Base-by-base conservation (phyloP, 1,284 basidiomycete genomes). In the Ceratobasidium theobromae region DNA sequence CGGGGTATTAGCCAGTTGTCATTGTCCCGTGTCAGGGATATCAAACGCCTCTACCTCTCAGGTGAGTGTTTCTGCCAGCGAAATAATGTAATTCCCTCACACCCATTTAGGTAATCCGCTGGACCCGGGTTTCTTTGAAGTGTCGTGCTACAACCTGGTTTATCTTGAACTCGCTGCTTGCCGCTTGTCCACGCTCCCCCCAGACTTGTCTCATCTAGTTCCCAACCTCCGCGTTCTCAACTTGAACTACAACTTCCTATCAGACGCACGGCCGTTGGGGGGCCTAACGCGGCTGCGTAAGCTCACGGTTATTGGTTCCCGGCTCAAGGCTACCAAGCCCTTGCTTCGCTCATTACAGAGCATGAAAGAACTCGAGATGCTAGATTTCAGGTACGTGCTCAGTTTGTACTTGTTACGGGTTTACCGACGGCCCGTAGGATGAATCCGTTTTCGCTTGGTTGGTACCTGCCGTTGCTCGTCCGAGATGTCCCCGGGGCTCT, bases 151-250 rank as follows among this genome's bases (percentile, higher is more conserved):
- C 78, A 90, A 93, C 73, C 81, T 99, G 72, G 82, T 92, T 41
- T 98, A 98, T 79, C 82, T 99, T 72, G 96, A 99, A 78, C 80
- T 93, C 40, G 94, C 95, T 11, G 92, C 87, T 49, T 99, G 97
- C 76, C 86, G 92, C 68, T 81, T 99, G 66, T 87, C 86, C 28
- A 73, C 75, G 48, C 83, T 98, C 64, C 94, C 96, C 2, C 72
- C 77, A 64, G 82, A 86, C 40, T 79, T 98, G 68, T 81, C 84
- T 38, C 73, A 75, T 41, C 77, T 91, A 53, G 80, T 88, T 51
- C 96, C 96, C 25, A 98, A 97, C 76, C 79, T 99, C 71, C 88
- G 95, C 67, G 88, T 90, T 68, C 81, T 99, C 74, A 98, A 98
- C 79, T 83, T 96, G 70, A 96, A 97, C 80, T 95, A 95, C 81